Evolutionary conservation across 306 rosid genomes (phyloP).

Genomic region (Sesbania bispinosa): DNA sequence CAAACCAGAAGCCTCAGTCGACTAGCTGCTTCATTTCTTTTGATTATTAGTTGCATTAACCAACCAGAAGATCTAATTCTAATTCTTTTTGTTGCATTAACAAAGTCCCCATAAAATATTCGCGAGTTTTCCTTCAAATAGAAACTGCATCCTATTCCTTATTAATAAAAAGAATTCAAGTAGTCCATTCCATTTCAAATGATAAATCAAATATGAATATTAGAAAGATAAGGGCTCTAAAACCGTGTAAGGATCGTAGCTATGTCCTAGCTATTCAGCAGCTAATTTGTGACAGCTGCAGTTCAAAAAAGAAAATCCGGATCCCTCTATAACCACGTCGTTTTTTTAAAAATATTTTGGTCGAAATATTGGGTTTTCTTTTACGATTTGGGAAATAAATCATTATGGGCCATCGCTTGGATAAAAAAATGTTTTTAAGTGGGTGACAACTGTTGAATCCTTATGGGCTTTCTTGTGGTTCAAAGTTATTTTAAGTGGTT

Average conservation of each 20-base stretch:
- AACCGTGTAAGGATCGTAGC: too few relatives aligned
- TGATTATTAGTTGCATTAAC: background rate
- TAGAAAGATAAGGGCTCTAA: too few relatives aligned
- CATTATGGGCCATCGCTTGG: slow-evolving; percentile 1
- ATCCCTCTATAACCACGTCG: too few relatives aligned
- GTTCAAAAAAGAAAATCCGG: too few relatives aligned
- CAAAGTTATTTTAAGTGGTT: background rate
- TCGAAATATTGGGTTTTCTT: too few relatives aligned
- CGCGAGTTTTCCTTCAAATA: background rate
- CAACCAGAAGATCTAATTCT: background rate
- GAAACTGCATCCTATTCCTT: background rate
- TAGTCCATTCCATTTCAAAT: background rate
- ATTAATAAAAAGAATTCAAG: background rate
- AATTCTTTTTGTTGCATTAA: background rate
- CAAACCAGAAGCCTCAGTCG: background rate
- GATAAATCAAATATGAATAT: background rate
- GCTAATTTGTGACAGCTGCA: too few relatives aligned
- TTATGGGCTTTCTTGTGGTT: slow-evolving; percentile 15
- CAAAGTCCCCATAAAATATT: background rate
- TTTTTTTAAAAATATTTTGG: too few relatives aligned
- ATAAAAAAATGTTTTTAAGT: background rate
- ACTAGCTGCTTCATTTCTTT: background rate
- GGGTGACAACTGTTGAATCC: background rate
- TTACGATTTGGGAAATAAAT: background rate
- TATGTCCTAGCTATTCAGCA: too few relatives aligned